These are phyloP conservation scores for Dioscorea alata DNA, from an alignment of 106 monocot genomes.

Conservation along the genomic window DNA sequence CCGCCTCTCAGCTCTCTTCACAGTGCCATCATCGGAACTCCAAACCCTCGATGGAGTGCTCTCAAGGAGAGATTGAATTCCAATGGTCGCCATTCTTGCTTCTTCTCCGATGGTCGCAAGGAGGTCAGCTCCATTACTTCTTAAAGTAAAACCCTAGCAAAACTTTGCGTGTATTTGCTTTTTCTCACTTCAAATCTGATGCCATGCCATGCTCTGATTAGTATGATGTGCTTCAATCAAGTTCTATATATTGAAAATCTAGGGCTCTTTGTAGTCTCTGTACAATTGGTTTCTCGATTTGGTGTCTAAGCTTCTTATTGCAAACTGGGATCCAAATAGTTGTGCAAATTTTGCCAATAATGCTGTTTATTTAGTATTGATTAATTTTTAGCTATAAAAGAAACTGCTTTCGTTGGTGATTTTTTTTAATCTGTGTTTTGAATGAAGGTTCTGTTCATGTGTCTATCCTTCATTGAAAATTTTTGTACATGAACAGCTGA, in stretches of 20 bases:
- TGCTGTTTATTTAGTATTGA: too few relatives aligned
- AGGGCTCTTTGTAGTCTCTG: not conserved
- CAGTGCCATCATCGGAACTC: conserved; percentile 15
- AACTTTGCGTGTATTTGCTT: not conserved
- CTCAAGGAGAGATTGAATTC: conserved; percentile 18
- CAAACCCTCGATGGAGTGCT: conserved; percentile 17
- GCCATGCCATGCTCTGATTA: not conserved
- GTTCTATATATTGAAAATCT: not conserved
- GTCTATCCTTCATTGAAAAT: too few relatives aligned
- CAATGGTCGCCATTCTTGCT: conserved; percentile 28
- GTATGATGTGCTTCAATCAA: not conserved
- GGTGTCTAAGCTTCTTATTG: too few relatives aligned
- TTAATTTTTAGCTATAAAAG: too few relatives aligned
- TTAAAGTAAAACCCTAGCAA: not conserved
- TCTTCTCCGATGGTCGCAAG: conserved; percentile 38
- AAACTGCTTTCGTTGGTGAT: too few relatives aligned
- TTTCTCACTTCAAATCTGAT: not conserved
- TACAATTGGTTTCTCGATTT: too few relatives aligned
- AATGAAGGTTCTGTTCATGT: too few relatives aligned
- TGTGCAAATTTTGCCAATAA: too few relatives aligned
- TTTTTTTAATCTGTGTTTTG: too few relatives aligned
- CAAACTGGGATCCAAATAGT: too few relatives aligned
- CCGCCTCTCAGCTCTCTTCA: not conserved
- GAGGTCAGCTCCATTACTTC: conserved; percentile 14
- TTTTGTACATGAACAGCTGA: too few relatives aligned